phyloP scores from a whole-genome alignment of 2,329 filamentous ascomycete species.

The Cordyceps farinosa region DNA sequence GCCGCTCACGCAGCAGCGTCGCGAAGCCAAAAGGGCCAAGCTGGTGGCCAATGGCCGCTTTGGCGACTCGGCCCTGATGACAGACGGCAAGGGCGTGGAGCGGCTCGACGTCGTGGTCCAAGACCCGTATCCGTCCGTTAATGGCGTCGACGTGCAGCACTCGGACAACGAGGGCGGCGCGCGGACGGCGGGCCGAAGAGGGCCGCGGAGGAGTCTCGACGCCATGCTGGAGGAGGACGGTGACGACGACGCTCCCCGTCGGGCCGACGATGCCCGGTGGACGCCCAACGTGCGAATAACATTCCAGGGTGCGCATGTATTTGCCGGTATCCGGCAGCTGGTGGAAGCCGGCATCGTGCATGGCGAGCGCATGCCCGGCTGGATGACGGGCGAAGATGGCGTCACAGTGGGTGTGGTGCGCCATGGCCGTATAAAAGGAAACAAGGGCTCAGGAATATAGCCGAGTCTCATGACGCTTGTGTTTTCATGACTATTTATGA shows the following conservation, averaged over 20 bases:
- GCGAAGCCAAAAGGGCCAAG: conserved; percentile 54
- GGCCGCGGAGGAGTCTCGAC: conserved; percentile 29
- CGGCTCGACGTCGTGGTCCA: conserved; percentile 57
- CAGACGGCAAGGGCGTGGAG: conserved; percentile 60
- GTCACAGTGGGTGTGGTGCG: conserved; percentile 70
- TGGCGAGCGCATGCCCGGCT: conserved; percentile 75
- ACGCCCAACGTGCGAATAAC: conserved; percentile 52
- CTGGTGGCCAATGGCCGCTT: conserved; percentile 66
- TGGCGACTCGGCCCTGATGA: conserved; percentile 53
- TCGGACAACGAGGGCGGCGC: conserved; percentile 18
- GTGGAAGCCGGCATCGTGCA: conserved; percentile 75
- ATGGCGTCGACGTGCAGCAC: conserved; percentile 19
- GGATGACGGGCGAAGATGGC: conserved; percentile 86
- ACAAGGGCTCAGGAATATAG: conserved; percentile 54
- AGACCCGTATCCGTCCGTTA: conserved; percentile 48
- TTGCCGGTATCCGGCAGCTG: conserved; percentile 73
- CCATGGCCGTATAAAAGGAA: conserved; percentile 60
- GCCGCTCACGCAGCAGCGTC: conserved; percentile 28
- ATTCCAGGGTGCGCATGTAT: conserved; percentile 74
- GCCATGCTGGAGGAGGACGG: conserved; percentile 30
- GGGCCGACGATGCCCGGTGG: conserved; percentile 27
- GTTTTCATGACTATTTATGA: background rate
- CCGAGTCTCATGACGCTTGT: background rate
- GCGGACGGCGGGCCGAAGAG: conserved; percentile 6
- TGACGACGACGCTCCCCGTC: conserved; percentile 11